Evolutionary conservation across 129 eudicot genomes (phyloP).

Genomic region (Deinandra increscens): DNA sequence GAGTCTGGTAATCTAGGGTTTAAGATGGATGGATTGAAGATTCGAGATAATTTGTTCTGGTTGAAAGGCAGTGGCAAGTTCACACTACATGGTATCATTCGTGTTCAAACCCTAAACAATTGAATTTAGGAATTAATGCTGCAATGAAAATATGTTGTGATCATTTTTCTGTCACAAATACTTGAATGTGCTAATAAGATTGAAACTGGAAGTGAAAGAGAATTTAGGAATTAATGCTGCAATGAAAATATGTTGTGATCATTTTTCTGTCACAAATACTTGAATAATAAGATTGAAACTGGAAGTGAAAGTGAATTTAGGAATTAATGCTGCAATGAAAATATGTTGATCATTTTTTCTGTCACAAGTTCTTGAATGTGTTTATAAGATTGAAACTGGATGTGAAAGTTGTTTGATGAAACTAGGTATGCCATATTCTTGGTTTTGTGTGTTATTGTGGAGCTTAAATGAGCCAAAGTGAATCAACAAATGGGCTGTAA

Average conservation of each 20-base stretch:
- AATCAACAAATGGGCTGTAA: neutral
- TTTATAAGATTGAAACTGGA: neutral
- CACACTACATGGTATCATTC: slow-evolving; percentile 57
- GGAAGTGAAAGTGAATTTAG: neutral
- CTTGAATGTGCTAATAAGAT: neutral
- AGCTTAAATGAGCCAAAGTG: neutral
- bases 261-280: neutral
- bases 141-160: neutral
- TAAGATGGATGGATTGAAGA: slow-evolving; percentile 87
- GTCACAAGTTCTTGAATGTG: neutral
- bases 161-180: too few species aligned
- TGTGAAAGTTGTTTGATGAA: neutral
- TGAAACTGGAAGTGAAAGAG: neutral
- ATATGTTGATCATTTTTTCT: neutral
- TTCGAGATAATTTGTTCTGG: slow-evolving; percentile 81
- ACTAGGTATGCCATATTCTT: neutral
- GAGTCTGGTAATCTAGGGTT: slow-evolving; percentile 70
- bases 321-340: neutral
- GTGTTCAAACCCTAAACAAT: neutral
- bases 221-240: neutral
- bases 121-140: neutral
- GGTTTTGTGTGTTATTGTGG: neutral
- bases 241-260: neutral
- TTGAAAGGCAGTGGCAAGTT: slow-evolving; percentile 92
- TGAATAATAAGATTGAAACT: neutral